Conservation (phyloP, 371 early-diverging fungal species). For the Choanephora cucurbitarum region DNA sequence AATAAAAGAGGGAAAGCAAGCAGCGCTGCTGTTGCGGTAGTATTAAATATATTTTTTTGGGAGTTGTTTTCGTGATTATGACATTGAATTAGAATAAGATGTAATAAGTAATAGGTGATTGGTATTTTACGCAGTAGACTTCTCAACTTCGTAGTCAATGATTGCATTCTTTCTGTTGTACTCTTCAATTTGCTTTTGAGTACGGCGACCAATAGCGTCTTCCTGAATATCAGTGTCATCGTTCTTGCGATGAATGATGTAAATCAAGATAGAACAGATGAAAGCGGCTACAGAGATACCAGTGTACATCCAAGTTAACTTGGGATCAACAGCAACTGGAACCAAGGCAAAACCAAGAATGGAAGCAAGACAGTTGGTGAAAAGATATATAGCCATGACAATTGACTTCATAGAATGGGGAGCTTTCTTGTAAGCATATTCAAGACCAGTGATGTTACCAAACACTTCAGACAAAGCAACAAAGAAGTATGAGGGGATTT, state of each 20-base stretch:
- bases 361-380: slow-evolving; percentile 69
- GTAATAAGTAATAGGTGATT: not conserved
- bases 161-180: slow-evolving; percentile 4
- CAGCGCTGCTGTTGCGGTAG: too few species aligned
- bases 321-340: slow-evolving; percentile 65
- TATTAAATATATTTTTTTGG: too few species aligned
- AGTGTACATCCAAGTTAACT: slow-evolving; percentile 68
- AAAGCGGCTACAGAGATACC: slow-evolving; percentile 37
- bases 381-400: slow-evolving; percentile 71
- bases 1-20: not conserved
- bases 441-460: slow-evolving; percentile 74
- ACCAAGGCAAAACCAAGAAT: slow-evolving; percentile 70
- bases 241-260: slow-evolving; percentile 30
- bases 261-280: slow-evolving; percentile 27
- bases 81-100: not conserved
- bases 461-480: slow-evolving; percentile 75
- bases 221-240: slow-evolving; percentile 31
- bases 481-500: slow-evolving; percentile 68
- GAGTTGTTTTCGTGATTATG: too few species aligned
- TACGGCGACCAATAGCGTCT: slow-evolving; percentile 36
- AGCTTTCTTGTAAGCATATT: slow-evolving; percentile 80
- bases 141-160: slow-evolving; percentile 28
- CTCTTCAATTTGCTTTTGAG: slow-evolving; percentile 4
- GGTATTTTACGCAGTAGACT: slow-evolving; percentile 11
- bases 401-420: slow-evolving; percentile 75